A percentile compares a stretch with the other conserved stretches of the same genome.
Evolutionary conservation across 2,329 filamentous ascomycete species (phyloP).

Genomic region (Epichloe uncinata): DNA sequence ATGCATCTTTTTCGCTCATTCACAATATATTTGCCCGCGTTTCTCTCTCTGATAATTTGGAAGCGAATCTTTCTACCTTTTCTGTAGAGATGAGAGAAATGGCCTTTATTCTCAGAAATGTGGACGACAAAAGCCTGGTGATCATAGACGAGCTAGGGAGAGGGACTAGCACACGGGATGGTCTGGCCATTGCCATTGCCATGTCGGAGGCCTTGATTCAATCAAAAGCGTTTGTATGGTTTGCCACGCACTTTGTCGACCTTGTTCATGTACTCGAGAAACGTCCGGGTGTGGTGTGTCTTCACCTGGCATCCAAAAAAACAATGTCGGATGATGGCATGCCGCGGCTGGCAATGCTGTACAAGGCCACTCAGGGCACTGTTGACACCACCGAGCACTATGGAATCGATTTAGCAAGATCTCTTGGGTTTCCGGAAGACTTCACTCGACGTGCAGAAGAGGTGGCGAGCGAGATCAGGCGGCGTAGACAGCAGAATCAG

Average conservation of each 20-base stretch:
- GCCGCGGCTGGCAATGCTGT: slow-evolving; percentile 70
- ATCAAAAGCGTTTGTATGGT: slow-evolving; percentile 71
- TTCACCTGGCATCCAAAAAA: slow-evolving; percentile 66
- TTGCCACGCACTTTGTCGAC: slow-evolving; percentile 85
- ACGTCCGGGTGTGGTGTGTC: slow-evolving; percentile 64
- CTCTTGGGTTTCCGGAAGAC: slow-evolving; percentile 55
- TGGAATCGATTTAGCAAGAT: slow-evolving; percentile 66
- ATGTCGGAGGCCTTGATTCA: slow-evolving; percentile 80
- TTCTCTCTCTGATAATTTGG: slow-evolving; percentile 75
- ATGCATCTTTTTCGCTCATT: slow-evolving; percentile 67
- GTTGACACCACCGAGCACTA: slow-evolving; percentile 58
- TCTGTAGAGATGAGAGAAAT: slow-evolving; percentile 93
- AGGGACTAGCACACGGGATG: slow-evolving; percentile 80
- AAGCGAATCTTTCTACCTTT: slow-evolving; percentile 87
- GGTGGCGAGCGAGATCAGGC: slow-evolving; percentile 50
- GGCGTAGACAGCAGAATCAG: slow-evolving; percentile 42
- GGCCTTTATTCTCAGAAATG: slow-evolving; percentile 78
- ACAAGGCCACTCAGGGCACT: slow-evolving; percentile 63
- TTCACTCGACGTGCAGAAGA: slow-evolving; percentile 56
- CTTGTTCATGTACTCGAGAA: slow-evolving; percentile 63
- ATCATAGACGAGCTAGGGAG: slow-evolving; percentile 89
- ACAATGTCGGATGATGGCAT: slow-evolving; percentile 32
- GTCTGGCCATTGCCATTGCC: slow-evolving; percentile 76
- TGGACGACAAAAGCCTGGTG: slow-evolving; percentile 61
- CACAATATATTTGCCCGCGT: slow-evolving; percentile 79